Conservation (phyloP, 495 filamentous ascomycete species). For the Penicillium robsamsonii region DNA sequence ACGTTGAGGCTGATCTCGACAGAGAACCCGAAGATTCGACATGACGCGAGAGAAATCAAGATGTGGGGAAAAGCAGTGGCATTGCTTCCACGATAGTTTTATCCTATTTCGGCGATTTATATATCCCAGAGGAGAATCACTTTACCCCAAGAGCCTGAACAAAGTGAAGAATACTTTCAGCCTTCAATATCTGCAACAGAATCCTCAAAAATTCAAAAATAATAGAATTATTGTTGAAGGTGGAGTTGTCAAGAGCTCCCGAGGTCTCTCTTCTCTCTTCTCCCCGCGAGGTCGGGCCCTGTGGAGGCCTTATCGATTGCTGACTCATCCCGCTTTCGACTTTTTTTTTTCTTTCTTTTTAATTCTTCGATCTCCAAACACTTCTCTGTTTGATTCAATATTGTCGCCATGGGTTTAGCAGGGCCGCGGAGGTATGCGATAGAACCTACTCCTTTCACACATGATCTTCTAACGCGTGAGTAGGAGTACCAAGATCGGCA, state of each 20-base stretch:
- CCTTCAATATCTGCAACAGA: not conserved
- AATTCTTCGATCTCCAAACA: not conserved
- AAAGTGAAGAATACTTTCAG: not conserved
- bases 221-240: not conserved
- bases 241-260: not conserved
- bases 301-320: conserved; percentile 17
- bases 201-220: not conserved
- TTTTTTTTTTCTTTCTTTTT: conserved; percentile 10
- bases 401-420: conserved; percentile 65
- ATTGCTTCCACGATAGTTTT: conserved; percentile 7
- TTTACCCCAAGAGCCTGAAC: not conserved
- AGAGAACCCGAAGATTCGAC: conserved; percentile 42
- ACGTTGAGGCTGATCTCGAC: conserved; percentile 71
- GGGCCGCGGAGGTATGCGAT: conserved; percentile 63
- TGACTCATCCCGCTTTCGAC: conserved; percentile 15
- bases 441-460: not conserved
- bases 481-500: conserved; percentile 77
- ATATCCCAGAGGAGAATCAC: not conserved
- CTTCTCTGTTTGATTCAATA: not conserved
- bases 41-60: conserved; percentile 24
- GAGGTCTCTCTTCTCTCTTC: not conserved
- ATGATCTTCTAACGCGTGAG: conserved; percentile 5
- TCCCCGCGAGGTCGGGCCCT: conserved; percentile 3
- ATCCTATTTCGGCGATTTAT: conserved; percentile 1
- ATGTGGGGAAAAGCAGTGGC: conserved; percentile 3